A percentile compares a stretch with the other conserved stretches of the same genome.
These are phyloP conservation scores for Trametes meyenii DNA, from an alignment of 768 basidiomycete species.

Conservation along the genomic window DNA sequence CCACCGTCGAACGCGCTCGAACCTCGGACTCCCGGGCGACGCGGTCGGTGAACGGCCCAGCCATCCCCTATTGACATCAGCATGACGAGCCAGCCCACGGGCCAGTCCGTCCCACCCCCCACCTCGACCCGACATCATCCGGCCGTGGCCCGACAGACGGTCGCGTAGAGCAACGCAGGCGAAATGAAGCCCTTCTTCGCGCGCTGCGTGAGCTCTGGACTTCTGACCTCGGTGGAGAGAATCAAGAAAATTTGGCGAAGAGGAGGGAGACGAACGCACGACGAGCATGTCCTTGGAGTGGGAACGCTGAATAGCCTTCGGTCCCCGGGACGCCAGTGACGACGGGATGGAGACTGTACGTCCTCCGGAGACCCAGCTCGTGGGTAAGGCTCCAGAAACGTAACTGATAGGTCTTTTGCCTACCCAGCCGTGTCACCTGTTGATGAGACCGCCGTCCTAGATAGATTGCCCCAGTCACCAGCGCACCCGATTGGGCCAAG, in stretches of 20 bases:
- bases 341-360: slow-evolving; percentile 6
- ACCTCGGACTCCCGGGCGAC: neutral
- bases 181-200: neutral
- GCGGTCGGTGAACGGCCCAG: slow-evolving; percentile 4
- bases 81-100: slow-evolving; percentile 1
- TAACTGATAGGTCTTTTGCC: slow-evolving; percentile 5
- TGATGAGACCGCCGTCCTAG: slow-evolving; percentile 10
- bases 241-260: neutral
- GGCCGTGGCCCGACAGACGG: neutral
- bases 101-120: slow-evolving; percentile 3
- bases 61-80: slow-evolving; percentile 15
- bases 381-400: slow-evolving; percentile 5
- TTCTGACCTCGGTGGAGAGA: neutral
- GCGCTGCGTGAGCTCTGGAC: slow-evolving; percentile 10
- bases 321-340: slow-evolving; percentile 1
- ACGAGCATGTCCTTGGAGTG: slow-evolving; percentile 13
- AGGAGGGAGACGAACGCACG: slow-evolving; percentile 4
- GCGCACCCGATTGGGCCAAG: slow-evolving; percentile 18
- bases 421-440: slow-evolving; percentile 13
- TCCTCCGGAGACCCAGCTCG: neutral
- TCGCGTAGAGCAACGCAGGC: neutral
- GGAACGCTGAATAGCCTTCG: slow-evolving; percentile 11
- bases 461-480: slow-evolving; percentile 5
- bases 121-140: slow-evolving; percentile 8
- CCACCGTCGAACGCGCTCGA: slow-evolving; percentile 15